A percentile compares a stretch with the other conserved stretches of the same genome.
Evolutionary conservation across 176 grass and related monocot species (phyloP).

Genomic region (Dactylis glomerata): DNA sequence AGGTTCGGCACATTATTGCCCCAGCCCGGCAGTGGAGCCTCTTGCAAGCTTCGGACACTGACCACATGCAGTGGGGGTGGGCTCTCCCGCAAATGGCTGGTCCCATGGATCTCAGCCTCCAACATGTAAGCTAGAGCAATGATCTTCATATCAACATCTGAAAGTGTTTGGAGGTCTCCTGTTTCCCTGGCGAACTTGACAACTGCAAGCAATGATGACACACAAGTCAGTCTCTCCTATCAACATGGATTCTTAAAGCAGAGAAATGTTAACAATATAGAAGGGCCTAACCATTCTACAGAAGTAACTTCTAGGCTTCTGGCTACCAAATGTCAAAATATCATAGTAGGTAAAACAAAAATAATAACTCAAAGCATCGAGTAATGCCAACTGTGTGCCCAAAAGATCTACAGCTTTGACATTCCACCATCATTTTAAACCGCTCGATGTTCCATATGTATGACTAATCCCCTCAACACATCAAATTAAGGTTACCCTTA

Average conservation of each 20-base stretch:
- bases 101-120: conserved; percentile 82
- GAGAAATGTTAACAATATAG: neutral
- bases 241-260: neutral
- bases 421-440: neutral
- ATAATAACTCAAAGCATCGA: neutral
- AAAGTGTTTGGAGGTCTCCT: conserved; percentile 88
- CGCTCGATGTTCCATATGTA: neutral
- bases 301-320: too few relatives aligned
- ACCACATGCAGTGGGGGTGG: conserved; percentile 73
- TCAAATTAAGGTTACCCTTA: too few relatives aligned
- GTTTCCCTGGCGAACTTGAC: conserved; percentile 92
- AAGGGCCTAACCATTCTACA: neutral
- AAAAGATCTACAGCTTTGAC: neutral
- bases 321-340: neutral
- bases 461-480: too few relatives aligned
- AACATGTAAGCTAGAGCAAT: conserved; percentile 95
- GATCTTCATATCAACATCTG: conserved; percentile 94
- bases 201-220: conserved; percentile 39
- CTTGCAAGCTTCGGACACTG: conserved; percentile 60
- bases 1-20: conserved; percentile 83
- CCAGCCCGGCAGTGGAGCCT: conserved; percentile 69
- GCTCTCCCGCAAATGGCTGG: conserved; percentile 64
- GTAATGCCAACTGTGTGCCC: neutral
- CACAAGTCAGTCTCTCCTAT: neutral
- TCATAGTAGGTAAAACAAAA: neutral